Evolutionary conservation across 2,329 filamentous ascomycete genomes (phyloP).

Genomic region (Tolypocladium pustulatum): DNA sequence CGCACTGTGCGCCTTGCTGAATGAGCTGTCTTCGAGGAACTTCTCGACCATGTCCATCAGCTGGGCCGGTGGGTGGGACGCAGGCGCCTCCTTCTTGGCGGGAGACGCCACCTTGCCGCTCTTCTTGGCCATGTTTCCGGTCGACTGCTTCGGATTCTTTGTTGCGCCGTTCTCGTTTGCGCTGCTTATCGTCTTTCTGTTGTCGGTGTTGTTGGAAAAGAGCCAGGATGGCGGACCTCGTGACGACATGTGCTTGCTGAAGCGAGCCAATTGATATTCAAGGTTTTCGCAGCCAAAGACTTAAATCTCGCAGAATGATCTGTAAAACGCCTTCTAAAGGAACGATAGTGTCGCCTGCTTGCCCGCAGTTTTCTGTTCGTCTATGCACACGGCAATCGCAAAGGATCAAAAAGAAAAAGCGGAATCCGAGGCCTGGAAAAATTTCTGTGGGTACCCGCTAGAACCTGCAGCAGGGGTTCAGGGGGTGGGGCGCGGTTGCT

Average conservation of each 20-base stretch:
- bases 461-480: neutral
- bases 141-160: slow-evolving; percentile 2
- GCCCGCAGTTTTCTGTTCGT: neutral
- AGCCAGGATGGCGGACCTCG: slow-evolving; percentile 29
- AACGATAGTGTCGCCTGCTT: neutral
- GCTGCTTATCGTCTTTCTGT: neutral
- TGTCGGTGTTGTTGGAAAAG: slow-evolving; percentile 28
- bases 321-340: neutral
- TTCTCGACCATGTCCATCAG: slow-evolving; percentile 55
- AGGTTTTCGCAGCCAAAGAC: neutral
- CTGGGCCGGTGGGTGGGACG: slow-evolving; percentile 39
- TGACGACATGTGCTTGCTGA: slow-evolving; percentile 19
- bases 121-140: slow-evolving; percentile 24
- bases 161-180: neutral
- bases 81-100: slow-evolving; percentile 9
- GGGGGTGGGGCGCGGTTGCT: slow-evolving; percentile 4
- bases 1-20: slow-evolving; percentile 47
- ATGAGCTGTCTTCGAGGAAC: slow-evolving; percentile 59
- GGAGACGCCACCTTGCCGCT: slow-evolving; percentile 11
- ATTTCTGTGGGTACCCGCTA: slow-evolving; percentile 3
- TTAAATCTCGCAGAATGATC: neutral
- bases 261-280: neutral
- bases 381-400: neutral
- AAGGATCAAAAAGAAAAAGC: neutral
- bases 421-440: slow-evolving; percentile 1